phyloP scores from a whole-genome alignment of 176 grass and related monocot species.

The Miscanthus lutarioriparius region DNA sequence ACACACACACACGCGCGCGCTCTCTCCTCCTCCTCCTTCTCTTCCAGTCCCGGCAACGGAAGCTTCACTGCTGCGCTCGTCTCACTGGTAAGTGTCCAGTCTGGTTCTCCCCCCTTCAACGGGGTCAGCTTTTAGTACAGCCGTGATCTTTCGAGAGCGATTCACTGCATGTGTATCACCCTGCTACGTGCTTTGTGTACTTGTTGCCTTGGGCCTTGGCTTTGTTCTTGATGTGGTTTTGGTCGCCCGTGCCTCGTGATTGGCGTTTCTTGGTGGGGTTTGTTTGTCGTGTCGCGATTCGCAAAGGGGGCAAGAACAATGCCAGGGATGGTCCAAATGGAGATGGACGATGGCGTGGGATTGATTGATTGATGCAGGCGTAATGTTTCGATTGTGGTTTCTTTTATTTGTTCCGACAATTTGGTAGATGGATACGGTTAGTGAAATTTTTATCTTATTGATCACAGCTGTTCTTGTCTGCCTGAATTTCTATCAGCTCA shows the following conservation, averaged over 20 bases:
- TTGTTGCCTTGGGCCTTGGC: too few species aligned
- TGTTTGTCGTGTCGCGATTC: neutral
- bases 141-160: neutral
- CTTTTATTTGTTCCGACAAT: neutral
- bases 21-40: neutral
- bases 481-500: neutral
- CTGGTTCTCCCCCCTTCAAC: neutral
- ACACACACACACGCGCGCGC: neutral
- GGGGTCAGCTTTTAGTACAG: neutral
- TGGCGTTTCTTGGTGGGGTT: conserved; percentile 32
- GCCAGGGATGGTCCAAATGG: conserved; percentile 2
- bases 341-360: neutral
- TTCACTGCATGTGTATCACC: neutral
- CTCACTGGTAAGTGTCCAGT: conserved; percentile 32
- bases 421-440: neutral
- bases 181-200: neutral
- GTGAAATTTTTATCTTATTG: neutral
- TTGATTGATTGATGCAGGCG: conserved; percentile 6
- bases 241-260: neutral
- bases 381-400: neutral
- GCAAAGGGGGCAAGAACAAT: neutral
- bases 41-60: neutral
- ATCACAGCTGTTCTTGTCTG: neutral
- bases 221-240: neutral
- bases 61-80: neutral